Evolutionary conservation across 1,284 basidiomycete species (phyloP), one percentile per base, ranked within the genome.

Genomic region (Microbotryum lychnidis-dioicae): DNA sequence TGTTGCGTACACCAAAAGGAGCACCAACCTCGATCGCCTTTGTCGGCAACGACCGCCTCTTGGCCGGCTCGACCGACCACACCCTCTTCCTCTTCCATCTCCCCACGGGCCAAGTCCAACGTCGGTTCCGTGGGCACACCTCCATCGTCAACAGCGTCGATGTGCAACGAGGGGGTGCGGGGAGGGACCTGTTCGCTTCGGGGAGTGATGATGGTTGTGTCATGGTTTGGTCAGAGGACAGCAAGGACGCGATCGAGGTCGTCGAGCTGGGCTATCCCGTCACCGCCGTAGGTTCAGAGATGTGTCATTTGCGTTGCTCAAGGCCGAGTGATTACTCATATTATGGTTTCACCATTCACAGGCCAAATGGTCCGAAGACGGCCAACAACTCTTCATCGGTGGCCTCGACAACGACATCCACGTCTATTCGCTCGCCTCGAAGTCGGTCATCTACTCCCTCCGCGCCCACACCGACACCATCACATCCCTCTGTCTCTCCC

Each of bases 371-470:
- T 87, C 88, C 69, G 83, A 83, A 47, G 91, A 96, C 72, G 92
- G 89, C 0, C 81, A 87, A 65, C 87, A 83, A 66, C 80, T 92
- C 20, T 96, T 89, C 69, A 83, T 89, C n/a, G 90, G 86, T 10
- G 91, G 88, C 8, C 76, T 97, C 70, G 92, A 96, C 76, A 97
- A 97, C 69, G 89, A 90, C 74, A 86, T 96, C 66, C 90, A 94
- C 74, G 91, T 91, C 27, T 91, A 87, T 73, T 91, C 94, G 76
- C 77, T 94, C 56, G 82, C 91, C 71, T 91, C 90, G 75, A 78
- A 82, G 65, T 82, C 86, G 67, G 80, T 90, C 57, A 62, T 66
- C 16, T 72, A 72, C 64, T 63, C 70, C n/a, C 66, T 72, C 29
- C 68, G 65, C 46, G 90, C 89, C 6, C 91, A 94, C 75, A 84